These are phyloP conservation scores for Saccharomycopsis malanga DNA, from an alignment of 805 yeast species.

Conservation along the genomic window DNA sequence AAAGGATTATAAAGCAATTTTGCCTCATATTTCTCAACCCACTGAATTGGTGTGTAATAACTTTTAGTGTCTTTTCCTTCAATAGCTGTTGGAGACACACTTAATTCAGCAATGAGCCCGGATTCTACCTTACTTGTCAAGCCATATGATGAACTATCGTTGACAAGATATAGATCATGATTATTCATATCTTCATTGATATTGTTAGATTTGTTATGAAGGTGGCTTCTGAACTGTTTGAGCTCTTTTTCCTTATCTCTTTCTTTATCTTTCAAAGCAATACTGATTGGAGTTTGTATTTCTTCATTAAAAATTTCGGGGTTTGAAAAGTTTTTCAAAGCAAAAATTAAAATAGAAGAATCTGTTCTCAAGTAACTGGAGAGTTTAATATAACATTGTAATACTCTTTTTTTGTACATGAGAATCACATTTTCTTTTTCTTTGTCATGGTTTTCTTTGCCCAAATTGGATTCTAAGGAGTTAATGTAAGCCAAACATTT, in stretches of 20 bases:
- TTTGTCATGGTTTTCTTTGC: conserved; percentile 23
- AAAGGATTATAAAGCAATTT: conserved; percentile 23
- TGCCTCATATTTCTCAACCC: conserved; percentile 24
- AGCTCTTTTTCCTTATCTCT: conserved; percentile 22
- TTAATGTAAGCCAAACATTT: conserved; percentile 30
- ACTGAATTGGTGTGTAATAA: conserved; percentile 21
- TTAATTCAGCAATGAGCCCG: conserved; percentile 32
- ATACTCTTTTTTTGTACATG: conserved; percentile 36
- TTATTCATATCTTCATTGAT: conserved; percentile 20
- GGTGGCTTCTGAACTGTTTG: conserved; percentile 10
- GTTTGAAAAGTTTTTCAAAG: conserved; percentile 38
- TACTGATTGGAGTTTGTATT: neutral
- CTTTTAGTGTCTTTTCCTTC: conserved; percentile 31
- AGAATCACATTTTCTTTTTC: conserved; percentile 28
- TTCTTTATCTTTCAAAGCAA: conserved; percentile 19
- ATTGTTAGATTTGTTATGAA: conserved; percentile 2
- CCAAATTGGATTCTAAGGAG: conserved; percentile 30
- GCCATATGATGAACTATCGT: conserved; percentile 45
- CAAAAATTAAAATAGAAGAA: conserved; percentile 34
- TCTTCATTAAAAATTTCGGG: conserved; percentile 29
- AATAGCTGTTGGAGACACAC: conserved; percentile 27
- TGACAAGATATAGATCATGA: conserved; percentile 19
- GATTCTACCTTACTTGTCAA: conserved; percentile 42
- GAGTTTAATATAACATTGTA: conserved; percentile 38
- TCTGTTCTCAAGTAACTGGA: conserved; percentile 28